phyloP scores from a whole-genome alignment of 2,329 filamentous ascomycete species.

The Cytospora paraplurivora region DNA sequence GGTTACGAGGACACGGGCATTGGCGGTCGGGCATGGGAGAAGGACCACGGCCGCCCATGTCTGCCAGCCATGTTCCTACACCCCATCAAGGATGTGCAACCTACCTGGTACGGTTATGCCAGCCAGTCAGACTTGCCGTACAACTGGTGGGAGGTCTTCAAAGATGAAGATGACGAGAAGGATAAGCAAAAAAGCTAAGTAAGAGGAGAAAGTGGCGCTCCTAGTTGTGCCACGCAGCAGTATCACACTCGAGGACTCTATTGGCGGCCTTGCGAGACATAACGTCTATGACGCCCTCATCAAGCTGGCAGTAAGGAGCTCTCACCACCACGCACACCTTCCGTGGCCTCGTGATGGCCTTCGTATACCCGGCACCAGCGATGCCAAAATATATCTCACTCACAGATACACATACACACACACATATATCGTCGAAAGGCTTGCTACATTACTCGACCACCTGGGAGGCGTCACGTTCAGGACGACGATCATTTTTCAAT shows the following conservation, averaged over 20 bases:
- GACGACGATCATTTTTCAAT: neutral
- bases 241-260: neutral
- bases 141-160: slow-evolving; percentile 29
- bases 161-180: slow-evolving; percentile 23
- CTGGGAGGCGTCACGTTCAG: neutral
- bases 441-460: neutral
- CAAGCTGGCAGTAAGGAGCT: neutral
- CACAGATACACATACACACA: no score
- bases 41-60: slow-evolving; percentile 56
- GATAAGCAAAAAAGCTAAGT: no score
- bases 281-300: neutral
- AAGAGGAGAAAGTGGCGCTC: slow-evolving; percentile 1
- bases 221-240: neutral
- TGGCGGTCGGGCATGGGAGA: slow-evolving; percentile 60
- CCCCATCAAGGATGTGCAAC: slow-evolving; percentile 60
- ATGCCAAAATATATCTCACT: no score
- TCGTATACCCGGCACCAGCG: neutral
- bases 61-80: slow-evolving; percentile 62
- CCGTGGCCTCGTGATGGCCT: neutral
- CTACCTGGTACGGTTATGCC: slow-evolving; percentile 48
- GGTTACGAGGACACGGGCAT: slow-evolving; percentile 58
- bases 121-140: slow-evolving; percentile 47
- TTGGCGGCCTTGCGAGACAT: neutral
- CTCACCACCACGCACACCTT: neutral
- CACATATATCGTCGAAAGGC: neutral